These are phyloP conservation scores for Neoarthrinium moseri DNA, from an alignment of 2,329 filamentous ascomycete species.

Conservation along the genomic window DNA sequence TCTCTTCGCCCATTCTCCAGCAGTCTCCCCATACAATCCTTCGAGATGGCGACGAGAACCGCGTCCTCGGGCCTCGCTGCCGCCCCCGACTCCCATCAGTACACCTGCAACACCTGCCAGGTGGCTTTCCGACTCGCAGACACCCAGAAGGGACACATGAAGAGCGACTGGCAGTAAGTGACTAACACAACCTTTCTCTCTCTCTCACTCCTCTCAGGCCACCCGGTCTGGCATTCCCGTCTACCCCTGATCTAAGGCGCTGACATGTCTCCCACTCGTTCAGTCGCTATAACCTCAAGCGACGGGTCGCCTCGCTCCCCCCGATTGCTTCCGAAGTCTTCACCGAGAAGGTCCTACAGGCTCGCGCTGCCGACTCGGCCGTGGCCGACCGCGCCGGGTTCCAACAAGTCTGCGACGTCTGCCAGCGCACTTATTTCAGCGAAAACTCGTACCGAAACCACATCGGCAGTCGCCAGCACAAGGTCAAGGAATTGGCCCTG, in stretches of 20 bases:
- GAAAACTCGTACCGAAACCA: conserved; percentile 96
- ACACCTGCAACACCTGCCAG: conserved; percentile 97
- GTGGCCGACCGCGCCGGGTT: conserved; percentile 87
- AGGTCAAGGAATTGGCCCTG: conserved; percentile 58
- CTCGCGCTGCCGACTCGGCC: conserved; percentile 79
- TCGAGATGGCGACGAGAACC: conserved; percentile 47
- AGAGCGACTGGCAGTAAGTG: conserved; percentile 95
- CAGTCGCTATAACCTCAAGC: conserved; percentile 94
- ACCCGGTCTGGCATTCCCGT: too few relatives aligned
- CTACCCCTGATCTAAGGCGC: conserved; percentile 4
- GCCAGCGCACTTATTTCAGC: conserved; percentile 92
- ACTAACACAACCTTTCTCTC: conserved; percentile 7
- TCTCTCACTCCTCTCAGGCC: background rate
- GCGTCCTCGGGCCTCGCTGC: conserved; percentile 21
- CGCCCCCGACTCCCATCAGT: conserved; percentile 66
- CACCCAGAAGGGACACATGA: conserved; percentile 93
- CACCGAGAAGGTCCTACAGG: conserved; percentile 91
- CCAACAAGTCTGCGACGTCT: conserved; percentile 77
- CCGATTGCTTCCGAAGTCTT: conserved; percentile 91
- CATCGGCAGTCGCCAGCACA: conserved; percentile 86
- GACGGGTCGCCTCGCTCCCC: conserved; percentile 84
- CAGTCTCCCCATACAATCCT: background rate
- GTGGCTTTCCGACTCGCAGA: conserved; percentile 95
- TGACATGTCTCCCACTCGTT: background rate
- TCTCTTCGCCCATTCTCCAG: too few relatives aligned